These are phyloP conservation scores for Colletotrichum neosansevieriae DNA, from an alignment of 2,329 filamentous ascomycete genomes.

Conservation along the genomic window DNA sequence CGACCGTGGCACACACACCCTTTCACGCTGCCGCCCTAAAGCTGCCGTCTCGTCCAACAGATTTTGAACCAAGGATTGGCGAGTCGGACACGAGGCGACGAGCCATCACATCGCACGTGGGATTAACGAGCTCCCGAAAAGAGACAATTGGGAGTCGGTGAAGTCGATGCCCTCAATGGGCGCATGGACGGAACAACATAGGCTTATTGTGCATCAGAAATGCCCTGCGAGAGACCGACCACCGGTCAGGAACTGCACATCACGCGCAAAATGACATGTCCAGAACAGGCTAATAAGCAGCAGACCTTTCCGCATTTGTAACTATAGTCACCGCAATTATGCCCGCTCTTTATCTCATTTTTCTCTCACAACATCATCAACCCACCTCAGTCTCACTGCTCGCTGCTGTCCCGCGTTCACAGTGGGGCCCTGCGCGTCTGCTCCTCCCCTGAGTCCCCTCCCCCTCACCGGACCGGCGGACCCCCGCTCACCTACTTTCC, in stretches of 20 bases:
- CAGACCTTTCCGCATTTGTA: not conserved
- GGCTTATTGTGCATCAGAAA: not conserved
- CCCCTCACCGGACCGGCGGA: constrained; percentile 18
- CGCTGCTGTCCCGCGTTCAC: constrained; percentile 7
- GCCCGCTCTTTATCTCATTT: not conserved
- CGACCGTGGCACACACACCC: not conserved
- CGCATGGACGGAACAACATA: not conserved
- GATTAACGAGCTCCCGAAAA: no score
- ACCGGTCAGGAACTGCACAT: constrained; percentile 2
- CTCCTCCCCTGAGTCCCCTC: constrained; percentile 2
- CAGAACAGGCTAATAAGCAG: constrained; percentile 1
- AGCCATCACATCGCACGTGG: no score
- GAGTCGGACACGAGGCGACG: no score
- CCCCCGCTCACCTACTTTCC: constrained; percentile 5
- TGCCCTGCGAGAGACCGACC: not conserved
- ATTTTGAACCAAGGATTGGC: not conserved
- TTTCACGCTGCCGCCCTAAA: not conserved
- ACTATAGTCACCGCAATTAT: constrained; percentile 31
- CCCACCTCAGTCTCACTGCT: not conserved
- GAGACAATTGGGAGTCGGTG: no score
- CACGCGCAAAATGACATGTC: not conserved
- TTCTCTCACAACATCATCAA: not conserved
- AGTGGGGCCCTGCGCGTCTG: constrained; percentile 9
- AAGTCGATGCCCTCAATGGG: not conserved
- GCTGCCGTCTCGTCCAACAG: constrained; percentile 1